phyloP scores from a whole-genome alignment of 1,139 yeast genomes.

The Geotrichum carabidarum region DNA sequence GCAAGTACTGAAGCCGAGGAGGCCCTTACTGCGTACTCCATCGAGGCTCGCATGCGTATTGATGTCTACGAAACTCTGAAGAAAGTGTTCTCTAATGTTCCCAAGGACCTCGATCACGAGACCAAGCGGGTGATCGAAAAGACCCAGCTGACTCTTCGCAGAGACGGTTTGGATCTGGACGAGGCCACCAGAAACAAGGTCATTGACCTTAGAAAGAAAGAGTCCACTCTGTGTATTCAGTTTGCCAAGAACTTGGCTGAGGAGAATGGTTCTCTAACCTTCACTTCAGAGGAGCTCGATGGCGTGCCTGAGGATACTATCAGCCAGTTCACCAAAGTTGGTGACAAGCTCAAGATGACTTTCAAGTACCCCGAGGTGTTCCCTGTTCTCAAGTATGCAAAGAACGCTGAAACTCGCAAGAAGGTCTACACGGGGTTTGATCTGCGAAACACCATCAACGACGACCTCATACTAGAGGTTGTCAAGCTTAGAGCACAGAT shows the following conservation, averaged over 20 bases:
- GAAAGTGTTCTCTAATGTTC: constrained; percentile 40
- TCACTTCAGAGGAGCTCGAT: constrained; percentile 58
- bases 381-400: constrained; percentile 71
- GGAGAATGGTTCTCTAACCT: constrained; percentile 56
- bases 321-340: constrained; percentile 51
- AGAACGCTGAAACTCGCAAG: constrained; percentile 58
- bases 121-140: constrained; percentile 54
- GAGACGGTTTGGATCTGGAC: constrained; percentile 64
- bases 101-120: constrained; percentile 47
- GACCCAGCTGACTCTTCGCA: constrained; percentile 49
- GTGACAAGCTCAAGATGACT: constrained; percentile 59
- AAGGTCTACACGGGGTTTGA: constrained; percentile 61
- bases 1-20: constrained; percentile 64
- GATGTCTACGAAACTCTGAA: constrained; percentile 62
- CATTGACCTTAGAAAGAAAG: constrained; percentile 52
- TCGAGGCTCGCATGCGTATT: constrained; percentile 61
- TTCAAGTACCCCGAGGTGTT: constrained; percentile 75
- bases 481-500: constrained; percentile 56
- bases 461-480: constrained; percentile 53
- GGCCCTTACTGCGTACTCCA: constrained; percentile 49
- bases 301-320: constrained; percentile 68
- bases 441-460: constrained; percentile 58
- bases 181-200: constrained; percentile 52
- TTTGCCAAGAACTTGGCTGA: constrained; percentile 67
- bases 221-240: constrained; percentile 53